Evolutionary conservation across 2,329 filamentous ascomycete genomes (phyloP).

Genomic region (Penicillium sp.): DNA sequence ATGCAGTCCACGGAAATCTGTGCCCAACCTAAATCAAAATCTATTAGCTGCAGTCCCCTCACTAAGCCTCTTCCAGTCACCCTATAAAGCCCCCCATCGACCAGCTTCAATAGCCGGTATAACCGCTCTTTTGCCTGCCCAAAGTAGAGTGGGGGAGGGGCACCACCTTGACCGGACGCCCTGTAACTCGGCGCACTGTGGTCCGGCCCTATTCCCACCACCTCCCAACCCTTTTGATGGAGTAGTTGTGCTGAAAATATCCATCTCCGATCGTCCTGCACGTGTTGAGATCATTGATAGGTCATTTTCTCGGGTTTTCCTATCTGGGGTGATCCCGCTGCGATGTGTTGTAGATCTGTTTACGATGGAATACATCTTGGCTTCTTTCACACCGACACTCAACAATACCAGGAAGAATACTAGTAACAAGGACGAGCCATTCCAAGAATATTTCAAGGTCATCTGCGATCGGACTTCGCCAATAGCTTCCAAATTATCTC

Average conservation of each 20-base stretch:
- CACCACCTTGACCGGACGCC: background rate
- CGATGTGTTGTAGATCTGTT: background rate
- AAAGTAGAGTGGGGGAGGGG: constrained; percentile 10
- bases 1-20: background rate
- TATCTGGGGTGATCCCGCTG: background rate
- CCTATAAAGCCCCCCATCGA: background rate
- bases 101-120: constrained; percentile 1
- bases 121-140: constrained; percentile 11
- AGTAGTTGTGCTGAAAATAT: background rate
- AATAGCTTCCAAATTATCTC: background rate
- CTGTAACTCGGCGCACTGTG: constrained; percentile 18
- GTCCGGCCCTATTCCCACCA: constrained; percentile 9
- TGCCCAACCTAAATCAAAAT: constrained; percentile 1
- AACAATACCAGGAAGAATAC: background rate
- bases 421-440: background rate
- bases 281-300: constrained; percentile 4
- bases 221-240: constrained; percentile 1
- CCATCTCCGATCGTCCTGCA: background rate
- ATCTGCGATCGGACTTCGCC: constrained; percentile 3
- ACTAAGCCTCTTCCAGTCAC: background rate
- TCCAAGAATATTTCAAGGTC: background rate
- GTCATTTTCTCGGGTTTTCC: constrained; percentile 2
- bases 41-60: background rate
- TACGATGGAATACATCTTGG: background rate
- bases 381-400: background rate